Conservation (phyloP, 163 green algal genomes). For the Coccomyxa subellipsoidea region DNA sequence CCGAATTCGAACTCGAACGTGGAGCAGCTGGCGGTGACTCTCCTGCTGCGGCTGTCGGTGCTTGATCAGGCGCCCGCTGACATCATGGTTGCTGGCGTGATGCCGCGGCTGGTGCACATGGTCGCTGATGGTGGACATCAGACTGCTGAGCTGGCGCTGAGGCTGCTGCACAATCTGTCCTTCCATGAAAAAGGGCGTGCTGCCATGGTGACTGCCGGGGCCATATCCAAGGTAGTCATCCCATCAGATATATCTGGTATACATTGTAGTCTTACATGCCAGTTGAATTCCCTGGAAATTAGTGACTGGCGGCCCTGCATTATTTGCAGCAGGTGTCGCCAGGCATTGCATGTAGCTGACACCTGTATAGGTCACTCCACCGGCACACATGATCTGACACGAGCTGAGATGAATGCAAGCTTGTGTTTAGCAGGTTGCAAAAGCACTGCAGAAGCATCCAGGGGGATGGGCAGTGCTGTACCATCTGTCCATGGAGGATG, state of each 20-base stretch:
- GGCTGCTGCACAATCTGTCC: constrained; percentile 81
- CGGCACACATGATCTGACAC: too few species aligned
- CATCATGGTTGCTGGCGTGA: not conserved
- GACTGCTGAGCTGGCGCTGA: constrained; percentile 37
- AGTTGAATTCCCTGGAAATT: too few species aligned
- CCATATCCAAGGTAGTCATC: not conserved
- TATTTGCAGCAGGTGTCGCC: too few species aligned
- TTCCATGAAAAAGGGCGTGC: constrained; percentile 68
- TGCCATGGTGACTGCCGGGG: constrained; percentile 55
- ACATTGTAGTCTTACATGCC: too few species aligned
- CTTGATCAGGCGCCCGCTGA: not conserved
- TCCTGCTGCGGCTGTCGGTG: not conserved
- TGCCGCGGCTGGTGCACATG: not conserved
- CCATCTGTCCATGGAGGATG: constrained; percentile 81
- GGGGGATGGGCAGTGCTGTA: constrained; percentile 58
- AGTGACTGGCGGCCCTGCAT: too few species aligned
- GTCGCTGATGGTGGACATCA: not conserved
- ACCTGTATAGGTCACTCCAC: too few species aligned
- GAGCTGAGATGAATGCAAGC: not conserved
- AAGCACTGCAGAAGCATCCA: not conserved
- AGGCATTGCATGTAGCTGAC: too few species aligned
- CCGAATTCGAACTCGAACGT: not conserved
- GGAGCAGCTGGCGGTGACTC: not conserved
- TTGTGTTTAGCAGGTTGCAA: not conserved
- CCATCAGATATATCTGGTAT: too few species aligned